phyloP scores from a whole-genome alignment of 164 flowering plant genomes.

The Annona squamosa region DNA sequence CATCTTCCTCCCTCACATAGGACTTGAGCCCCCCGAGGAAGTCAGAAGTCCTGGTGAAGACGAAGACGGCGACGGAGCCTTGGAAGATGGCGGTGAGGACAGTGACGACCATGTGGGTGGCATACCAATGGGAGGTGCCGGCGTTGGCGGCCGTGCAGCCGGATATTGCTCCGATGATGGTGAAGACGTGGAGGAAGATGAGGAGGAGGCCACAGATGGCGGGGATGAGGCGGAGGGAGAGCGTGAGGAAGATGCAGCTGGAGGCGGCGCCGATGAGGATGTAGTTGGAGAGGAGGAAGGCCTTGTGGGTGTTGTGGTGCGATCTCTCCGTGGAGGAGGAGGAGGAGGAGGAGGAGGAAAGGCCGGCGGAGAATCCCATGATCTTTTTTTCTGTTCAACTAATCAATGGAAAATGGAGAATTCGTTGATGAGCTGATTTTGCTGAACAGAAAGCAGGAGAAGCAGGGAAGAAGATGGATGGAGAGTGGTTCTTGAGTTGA shows the following conservation, averaged over 20 bases:
- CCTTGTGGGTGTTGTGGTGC: conserved; percentile 30
- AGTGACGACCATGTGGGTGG: conserved; percentile 57
- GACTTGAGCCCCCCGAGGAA: conserved; percentile 49
- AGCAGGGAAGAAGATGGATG: neutral
- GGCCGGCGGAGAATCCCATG: conserved; percentile 7
- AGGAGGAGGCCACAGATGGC: conserved; percentile 61
- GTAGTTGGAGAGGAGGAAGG: conserved; percentile 74
- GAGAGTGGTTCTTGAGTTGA: neutral
- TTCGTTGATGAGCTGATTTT: neutral
- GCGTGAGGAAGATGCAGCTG: conserved; percentile 76
- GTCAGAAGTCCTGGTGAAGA: conserved; percentile 49
- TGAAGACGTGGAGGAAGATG: conserved; percentile 72
- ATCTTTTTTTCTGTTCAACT: neutral
- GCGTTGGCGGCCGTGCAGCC: conserved; percentile 49
- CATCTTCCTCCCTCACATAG: conserved; percentile 72
- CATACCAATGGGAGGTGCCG: conserved; percentile 47
- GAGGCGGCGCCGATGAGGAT: conserved; percentile 76
- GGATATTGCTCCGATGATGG: conserved; percentile 43
- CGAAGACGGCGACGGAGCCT: conserved; percentile 63
- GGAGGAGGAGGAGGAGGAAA: conserved; percentile 1
- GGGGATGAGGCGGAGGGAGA: conserved; percentile 74
- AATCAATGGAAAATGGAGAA: neutral
- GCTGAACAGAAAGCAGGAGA: neutral
- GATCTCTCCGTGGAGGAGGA: neutral
- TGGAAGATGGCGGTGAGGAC: conserved; percentile 82